Conservation (phyloP, 805 yeast genomes). For the Yarrowia deformans region DNA sequence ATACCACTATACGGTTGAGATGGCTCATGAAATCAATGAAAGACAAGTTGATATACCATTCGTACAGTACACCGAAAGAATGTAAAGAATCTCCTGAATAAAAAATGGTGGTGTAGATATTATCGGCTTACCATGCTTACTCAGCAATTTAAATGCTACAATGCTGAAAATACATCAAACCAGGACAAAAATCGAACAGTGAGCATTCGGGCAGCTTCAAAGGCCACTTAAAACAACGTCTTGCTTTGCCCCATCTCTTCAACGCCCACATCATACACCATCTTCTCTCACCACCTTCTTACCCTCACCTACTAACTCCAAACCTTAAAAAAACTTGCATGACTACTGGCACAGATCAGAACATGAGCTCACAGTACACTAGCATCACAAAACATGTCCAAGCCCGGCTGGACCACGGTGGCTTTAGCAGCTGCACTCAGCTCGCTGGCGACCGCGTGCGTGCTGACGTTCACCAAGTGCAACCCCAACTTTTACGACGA, state of each 20-base stretch:
- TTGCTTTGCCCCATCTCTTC: no score
- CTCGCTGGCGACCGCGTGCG: slow-evolving; percentile 30
- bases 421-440: slow-evolving; percentile 4
- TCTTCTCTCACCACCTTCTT: no score
- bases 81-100: no score
- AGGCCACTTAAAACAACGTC: no score
- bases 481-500: slow-evolving; percentile 30
- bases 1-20: no score
- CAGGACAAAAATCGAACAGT: neutral
- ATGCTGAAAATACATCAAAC: no score
- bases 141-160: no score
- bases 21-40: no score
- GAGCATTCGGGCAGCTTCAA: neutral
- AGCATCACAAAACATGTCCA: slow-evolving; percentile 18
- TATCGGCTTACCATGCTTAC: no score
- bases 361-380: neutral
- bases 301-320: neutral
- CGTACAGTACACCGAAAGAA: no score
- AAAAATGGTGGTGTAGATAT: no score
- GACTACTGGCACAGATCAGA: neutral
- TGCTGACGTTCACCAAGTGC: slow-evolving; percentile 23
- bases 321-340: slow-evolving; percentile 18
- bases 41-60: no score
- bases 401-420: slow-evolving; percentile 35
- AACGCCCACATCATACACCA: neutral